Conservation (phyloP, 768 basidiomycete species). For the Cyclocybe cylindracea region DNA sequence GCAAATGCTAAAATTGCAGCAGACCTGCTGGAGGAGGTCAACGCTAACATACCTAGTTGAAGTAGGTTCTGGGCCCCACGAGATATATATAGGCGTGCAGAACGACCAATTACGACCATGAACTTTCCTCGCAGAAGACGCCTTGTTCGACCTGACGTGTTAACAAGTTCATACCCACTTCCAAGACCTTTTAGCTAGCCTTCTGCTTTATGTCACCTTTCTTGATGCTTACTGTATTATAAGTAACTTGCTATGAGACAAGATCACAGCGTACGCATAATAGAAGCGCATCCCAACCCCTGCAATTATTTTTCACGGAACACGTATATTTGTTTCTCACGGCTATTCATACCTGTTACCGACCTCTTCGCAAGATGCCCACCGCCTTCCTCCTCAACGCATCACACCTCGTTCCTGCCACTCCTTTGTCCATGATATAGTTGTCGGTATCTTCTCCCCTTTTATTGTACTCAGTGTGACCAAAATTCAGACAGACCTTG, state of each 20-base stretch:
- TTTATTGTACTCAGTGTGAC: neutral
- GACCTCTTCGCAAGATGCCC: conserved; percentile 4
- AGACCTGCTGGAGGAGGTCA: conserved; percentile 63
- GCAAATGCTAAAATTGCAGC: conserved; percentile 70
- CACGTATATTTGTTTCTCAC: conserved; percentile 3
- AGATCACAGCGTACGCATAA: neutral
- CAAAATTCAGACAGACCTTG: neutral
- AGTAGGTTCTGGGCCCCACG: conserved; percentile 2
- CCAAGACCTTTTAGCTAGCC: neutral
- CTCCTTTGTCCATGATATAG: conserved; percentile 19
- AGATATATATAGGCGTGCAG: too few relatives aligned
- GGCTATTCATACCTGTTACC: neutral
- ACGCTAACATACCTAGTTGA: conserved; percentile 46
- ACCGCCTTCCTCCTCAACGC: conserved; percentile 7
- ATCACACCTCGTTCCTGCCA: conserved; percentile 1
- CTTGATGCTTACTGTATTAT: conserved; percentile 19
- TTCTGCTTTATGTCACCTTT: conserved; percentile 3
- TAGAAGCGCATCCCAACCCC: neutral
- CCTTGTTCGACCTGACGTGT: conserved; percentile 1
- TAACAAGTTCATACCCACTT: conserved; percentile 1
- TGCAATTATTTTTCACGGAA: conserved; percentile 8
- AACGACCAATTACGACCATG: too few relatives aligned
- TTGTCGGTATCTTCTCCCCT: conserved; percentile 4
- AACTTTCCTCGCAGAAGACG: neutral
- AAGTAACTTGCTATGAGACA: conserved; percentile 10